phyloP scores from a whole-genome alignment of 495 filamentous ascomycete species.

The Cryomyces minteri region DNA sequence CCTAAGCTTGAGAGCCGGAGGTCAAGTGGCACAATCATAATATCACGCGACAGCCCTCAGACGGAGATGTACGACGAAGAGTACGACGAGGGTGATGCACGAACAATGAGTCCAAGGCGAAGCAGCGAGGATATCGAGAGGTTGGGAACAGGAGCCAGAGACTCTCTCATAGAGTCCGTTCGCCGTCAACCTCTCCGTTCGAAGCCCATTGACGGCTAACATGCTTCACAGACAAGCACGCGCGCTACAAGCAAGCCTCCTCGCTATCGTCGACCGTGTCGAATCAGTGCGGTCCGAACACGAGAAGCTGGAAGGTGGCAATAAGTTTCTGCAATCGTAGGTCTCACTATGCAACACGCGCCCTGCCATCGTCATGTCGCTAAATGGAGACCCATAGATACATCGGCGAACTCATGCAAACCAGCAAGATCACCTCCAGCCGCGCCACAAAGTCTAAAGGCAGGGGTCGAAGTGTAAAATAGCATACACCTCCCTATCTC shows the following conservation, averaged over 20 bases:
- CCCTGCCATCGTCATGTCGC: neutral
- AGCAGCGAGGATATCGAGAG: constrained; percentile 76
- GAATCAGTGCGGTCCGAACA: constrained; percentile 89
- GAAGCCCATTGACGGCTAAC: neutral
- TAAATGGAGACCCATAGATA: constrained; percentile 16
- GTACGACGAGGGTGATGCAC: constrained; percentile 62
- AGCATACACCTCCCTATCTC: neutral
- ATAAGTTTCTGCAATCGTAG: constrained; percentile 68
- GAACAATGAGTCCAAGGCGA: constrained; percentile 85
- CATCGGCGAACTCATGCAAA: constrained; percentile 66
- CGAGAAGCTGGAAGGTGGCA: constrained; percentile 84
- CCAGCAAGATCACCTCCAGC: constrained; percentile 56
- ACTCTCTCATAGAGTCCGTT: constrained; percentile 41
- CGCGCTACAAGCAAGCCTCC: constrained; percentile 67
- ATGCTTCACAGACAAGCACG: constrained; percentile 54
- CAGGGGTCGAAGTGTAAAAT: constrained; percentile 8
- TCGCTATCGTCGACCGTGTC: constrained; percentile 77
- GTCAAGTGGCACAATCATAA: constrained; percentile 63
- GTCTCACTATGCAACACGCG: constrained; percentile 3
- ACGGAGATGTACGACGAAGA: constrained; percentile 44
- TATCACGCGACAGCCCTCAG: constrained; percentile 51
- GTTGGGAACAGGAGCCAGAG: constrained; percentile 61
- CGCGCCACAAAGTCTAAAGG: constrained; percentile 26
- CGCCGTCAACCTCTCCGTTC: neutral
- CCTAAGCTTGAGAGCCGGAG: constrained; percentile 38